A percentile compares a stretch with the other conserved stretches of the same genome.
Evolutionary conservation across 768 basidiomycete species (phyloP).

Genomic region (Gloeophyllum trabeum): DNA sequence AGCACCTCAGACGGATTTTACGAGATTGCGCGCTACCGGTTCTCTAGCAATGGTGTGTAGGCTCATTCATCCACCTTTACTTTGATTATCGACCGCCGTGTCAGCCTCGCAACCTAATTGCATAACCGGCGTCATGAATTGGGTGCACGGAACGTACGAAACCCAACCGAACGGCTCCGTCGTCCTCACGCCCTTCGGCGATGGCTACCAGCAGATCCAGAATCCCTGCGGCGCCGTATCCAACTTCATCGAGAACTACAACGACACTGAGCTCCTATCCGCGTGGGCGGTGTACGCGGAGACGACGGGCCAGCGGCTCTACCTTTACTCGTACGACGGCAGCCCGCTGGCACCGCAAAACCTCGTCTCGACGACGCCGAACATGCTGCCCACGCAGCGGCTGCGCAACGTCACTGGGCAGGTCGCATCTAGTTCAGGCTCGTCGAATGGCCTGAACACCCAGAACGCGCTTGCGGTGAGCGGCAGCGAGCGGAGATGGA

Average conservation of each 20-base stretch:
- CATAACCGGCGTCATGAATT: slow-evolving; percentile 80
- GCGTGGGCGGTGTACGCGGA: slow-evolving; percentile 72
- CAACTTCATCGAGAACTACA: slow-evolving; percentile 81
- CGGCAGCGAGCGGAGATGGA: slow-evolving; percentile 16
- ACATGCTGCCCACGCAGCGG: slow-evolving; percentile 71
- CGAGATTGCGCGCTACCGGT: slow-evolving; percentile 87
- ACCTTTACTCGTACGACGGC: slow-evolving; percentile 73
- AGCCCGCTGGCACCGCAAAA: slow-evolving; percentile 62
- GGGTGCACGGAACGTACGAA: slow-evolving; percentile 77
- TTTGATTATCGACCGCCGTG: background rate
- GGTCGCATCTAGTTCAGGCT: slow-evolving; percentile 6
- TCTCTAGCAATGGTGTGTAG: slow-evolving; percentile 74
- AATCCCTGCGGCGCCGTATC: slow-evolving; percentile 85
- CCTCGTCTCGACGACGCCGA: slow-evolving; percentile 58
- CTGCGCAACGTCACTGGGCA: slow-evolving; percentile 43
- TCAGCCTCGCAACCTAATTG: slow-evolving; percentile 77
- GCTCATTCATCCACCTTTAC: background rate
- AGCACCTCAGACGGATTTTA: slow-evolving; percentile 71
- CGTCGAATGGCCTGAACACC: background rate
- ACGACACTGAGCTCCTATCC: slow-evolving; percentile 54
- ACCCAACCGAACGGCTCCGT: slow-evolving; percentile 74
- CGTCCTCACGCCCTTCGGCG: slow-evolving; percentile 57
- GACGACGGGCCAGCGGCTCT: slow-evolving; percentile 51
- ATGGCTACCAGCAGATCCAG: slow-evolving; percentile 93
- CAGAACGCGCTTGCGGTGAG: slow-evolving; percentile 9